Base-by-base conservation (phyloP, 1,284 basidiomycete species). In the Malassezia furfur region DNA sequence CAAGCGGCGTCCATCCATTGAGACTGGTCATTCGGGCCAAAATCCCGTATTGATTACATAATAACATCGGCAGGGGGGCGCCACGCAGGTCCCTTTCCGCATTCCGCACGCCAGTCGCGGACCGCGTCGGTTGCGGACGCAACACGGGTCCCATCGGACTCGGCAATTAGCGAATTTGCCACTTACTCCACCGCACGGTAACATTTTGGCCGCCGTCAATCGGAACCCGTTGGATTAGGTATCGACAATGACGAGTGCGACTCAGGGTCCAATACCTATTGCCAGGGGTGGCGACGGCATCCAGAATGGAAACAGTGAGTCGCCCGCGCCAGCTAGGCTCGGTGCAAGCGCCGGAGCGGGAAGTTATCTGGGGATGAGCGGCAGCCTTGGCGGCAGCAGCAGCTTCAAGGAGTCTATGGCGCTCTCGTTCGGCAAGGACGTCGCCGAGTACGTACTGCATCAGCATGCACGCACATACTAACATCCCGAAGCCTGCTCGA, bases 321-420 rank as follows among this genome's bases (percentile, higher is more conserved):
- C 30, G n/a, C 38, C 49, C 2, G 25, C 39, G 32, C 19, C 45
- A 6, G 43, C 54, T 7, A 39, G 54, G n/a, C 17, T 34, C 10
- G 31, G 31, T 14, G 30, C 30, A 2, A 46, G 43, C 30, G 38
- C 30, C 32, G 40, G 56, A 5, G 37, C 52, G n/a, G 51, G 56
- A 9, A 59, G 54, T 32, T 52, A 56, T 21, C 34, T 54, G 25
- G 57, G 57, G 5, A 19, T 54, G 17, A 55, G 57, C 21, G 25
- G 46, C 21, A 50, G 49, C 17, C 19, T 48, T 11, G 46, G 59
- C 37, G 67, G 64, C 48, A 65, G 66, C 54, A 57, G 61, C 31
- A 67, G 63, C 47, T 70, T 67, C 54, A 63, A 60, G 48, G 68
- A 70, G 57, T 62, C 67, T 1, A 71, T 72, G 63, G 70, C 70